A percentile compares a stretch with the other conserved stretches of the same genome.
These are phyloP conservation scores for Tylopilus sp. DNA, from an alignment of 1,284 basidiomycete species.

Conservation along the genomic window DNA sequence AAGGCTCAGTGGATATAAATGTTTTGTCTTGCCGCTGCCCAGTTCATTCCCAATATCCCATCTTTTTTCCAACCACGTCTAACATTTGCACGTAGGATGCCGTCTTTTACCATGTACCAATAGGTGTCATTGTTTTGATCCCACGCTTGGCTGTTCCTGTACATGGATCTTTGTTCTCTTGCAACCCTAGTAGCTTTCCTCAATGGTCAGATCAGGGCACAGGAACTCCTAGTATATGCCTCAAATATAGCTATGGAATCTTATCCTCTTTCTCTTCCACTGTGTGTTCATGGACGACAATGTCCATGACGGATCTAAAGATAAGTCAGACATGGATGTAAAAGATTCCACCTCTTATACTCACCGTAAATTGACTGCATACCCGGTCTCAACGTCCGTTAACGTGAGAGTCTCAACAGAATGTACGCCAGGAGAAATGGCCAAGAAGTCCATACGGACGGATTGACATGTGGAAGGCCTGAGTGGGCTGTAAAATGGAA, in stretches of 20 bases:
- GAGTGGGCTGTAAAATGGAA: constrained; percentile 53
- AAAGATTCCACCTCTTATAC: constrained; percentile 13
- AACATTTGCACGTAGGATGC: constrained; percentile 4
- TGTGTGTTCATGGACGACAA: constrained; percentile 55
- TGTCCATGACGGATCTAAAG: constrained; percentile 58
- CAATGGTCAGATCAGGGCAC: constrained; percentile 2
- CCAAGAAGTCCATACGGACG: constrained; percentile 81
- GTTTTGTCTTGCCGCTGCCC: not conserved
- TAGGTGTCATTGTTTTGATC: constrained; percentile 14
- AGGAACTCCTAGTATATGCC: constrained; percentile 8
- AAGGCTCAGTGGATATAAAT: constrained; percentile 66
- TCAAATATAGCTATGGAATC: constrained; percentile 15
- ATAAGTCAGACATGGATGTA: constrained; percentile 5
- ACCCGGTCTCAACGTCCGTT: constrained; percentile 68
- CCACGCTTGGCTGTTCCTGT: constrained; percentile 23
- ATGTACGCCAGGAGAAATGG: constrained; percentile 76
- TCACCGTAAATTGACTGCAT: constrained; percentile 69
- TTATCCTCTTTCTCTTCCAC: constrained; percentile 2
- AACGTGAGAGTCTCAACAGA: constrained; percentile 68
- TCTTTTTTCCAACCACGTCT: not conserved
- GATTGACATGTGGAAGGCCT: constrained; percentile 77
- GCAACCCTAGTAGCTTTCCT: constrained; percentile 9
- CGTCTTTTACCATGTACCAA: constrained; percentile 23
- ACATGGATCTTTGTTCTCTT: constrained; percentile 19
- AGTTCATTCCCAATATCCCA: not conserved